Base-by-base conservation (phyloP, 192 early-diverging fungal species). In the Phlyctochytrium planicorne region DNA sequence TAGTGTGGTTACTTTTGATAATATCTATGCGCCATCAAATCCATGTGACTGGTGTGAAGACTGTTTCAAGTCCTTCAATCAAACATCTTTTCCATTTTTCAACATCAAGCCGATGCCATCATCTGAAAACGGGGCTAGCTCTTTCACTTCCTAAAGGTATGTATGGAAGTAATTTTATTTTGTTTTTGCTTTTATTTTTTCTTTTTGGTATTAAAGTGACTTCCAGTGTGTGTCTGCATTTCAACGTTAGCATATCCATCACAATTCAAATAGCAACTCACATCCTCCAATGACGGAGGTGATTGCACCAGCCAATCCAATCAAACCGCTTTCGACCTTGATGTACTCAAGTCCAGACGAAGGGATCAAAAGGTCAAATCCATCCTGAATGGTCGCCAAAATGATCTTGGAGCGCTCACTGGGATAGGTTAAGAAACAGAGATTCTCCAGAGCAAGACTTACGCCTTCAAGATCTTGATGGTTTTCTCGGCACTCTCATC, bases 351-450 rank as follows among this genome's bases (percentile, higher is more conserved):
- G 69, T 27, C 74, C 78, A n/a, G 83, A 73, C n/a, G 82, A 71
- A 4, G 91, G 91, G 63, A 93, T 80, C 35, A 86, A 65, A 52
- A 88, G 75, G 73, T 93, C 91, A 52, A 93, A 73, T 47, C 74
- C 63, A 65, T 93, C 90, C 67, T 89, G 88, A 1, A 89, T 62
- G 30, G 75, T 87, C 69, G 68, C 76, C 77, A 47, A 62, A 73
- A 67, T 64, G 59, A 78, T 31, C 60, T 62, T 83, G 52, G 30
- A 17, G 23, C 80, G 76, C 65, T 91, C 89, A 68, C 89, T 90
- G 67, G 35, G 6, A 6, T 14, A 20, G 40, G 40, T 47, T 14
- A n/a, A n/a, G n/a, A 47, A 20, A 47, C 40, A 47, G 20, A 14
- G 40, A 20, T 6, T 47, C 40, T 14, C 40, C 40, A 20, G 10